Percentiles rank a stretch among this genome's conserved stretches.
Conservation (phyloP, 495 filamentous ascomycete genomes). For the Xylaria nigripes region DNA sequence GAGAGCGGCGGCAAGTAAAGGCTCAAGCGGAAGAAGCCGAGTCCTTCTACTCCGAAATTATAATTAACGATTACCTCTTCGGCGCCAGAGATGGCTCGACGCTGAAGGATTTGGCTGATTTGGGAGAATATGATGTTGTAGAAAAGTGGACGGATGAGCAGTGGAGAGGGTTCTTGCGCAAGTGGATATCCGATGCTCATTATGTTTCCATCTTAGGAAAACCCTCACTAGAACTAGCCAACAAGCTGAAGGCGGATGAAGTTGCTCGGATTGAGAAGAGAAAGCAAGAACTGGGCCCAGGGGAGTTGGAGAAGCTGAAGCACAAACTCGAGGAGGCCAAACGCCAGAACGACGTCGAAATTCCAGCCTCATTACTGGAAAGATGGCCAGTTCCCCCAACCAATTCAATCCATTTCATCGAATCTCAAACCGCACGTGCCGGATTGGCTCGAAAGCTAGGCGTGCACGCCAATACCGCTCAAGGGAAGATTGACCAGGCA, state of each 20-base stretch:
- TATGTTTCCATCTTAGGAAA: conserved; percentile 86
- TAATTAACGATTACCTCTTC: conserved; percentile 88
- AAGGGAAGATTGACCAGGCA: conserved; percentile 67
- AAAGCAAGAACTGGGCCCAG: conserved; percentile 41
- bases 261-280: conserved; percentile 48
- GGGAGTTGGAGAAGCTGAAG: conserved; percentile 57
- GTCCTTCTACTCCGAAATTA: conserved; percentile 64
- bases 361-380: conserved; percentile 67
- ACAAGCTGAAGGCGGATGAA: conserved; percentile 66
- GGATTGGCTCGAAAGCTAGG: conserved; percentile 69
- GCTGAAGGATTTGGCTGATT: conserved; percentile 55
- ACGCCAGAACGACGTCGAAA: conserved; percentile 70
- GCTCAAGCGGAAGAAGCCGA: conserved; percentile 69
- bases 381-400: conserved; percentile 73
- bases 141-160: conserved; percentile 71
- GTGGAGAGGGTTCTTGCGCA: conserved; percentile 73
- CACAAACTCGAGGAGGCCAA: conserved; percentile 73
- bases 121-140: conserved; percentile 69
- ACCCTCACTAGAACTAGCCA: conserved; percentile 62
- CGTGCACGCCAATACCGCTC: conserved; percentile 55
- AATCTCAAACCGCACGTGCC: conserved; percentile 76
- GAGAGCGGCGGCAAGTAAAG: conserved; percentile 69
- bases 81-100: conserved; percentile 79
- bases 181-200: conserved; percentile 77
- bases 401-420: conserved; percentile 87